Evolutionary conservation across 805 yeast species (phyloP).

Genomic region (Candida pini): DNA sequence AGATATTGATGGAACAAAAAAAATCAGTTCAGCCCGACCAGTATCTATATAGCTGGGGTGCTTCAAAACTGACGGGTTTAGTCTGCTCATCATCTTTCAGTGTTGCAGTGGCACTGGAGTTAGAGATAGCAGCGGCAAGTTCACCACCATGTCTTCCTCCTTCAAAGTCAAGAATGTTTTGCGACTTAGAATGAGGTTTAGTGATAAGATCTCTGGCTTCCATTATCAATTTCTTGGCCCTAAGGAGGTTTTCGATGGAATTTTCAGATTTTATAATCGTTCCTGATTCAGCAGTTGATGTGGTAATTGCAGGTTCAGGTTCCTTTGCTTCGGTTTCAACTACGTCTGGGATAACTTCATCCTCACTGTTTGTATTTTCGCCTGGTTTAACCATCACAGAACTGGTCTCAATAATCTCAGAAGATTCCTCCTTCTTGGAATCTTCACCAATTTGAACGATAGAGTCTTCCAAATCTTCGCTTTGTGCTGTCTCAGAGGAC

Average conservation of each 20-base stretch:
- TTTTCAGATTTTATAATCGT: background rate
- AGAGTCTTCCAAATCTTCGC: background rate
- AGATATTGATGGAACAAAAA: too few relatives aligned
- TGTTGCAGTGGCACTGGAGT: background rate
- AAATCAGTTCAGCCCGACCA: constrained; percentile 56
- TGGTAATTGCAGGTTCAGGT: constrained; percentile 1
- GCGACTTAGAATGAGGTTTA: constrained; percentile 29
- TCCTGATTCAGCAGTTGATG: background rate
- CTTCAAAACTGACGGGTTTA: constrained; percentile 54
- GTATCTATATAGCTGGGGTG: constrained; percentile 59
- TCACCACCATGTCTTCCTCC: constrained; percentile 17
- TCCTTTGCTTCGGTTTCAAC: constrained; percentile 2
- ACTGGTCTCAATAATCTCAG: too few relatives aligned
- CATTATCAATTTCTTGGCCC: constrained; percentile 18
- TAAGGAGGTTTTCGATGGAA: constrained; percentile 9
- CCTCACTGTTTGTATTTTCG: constrained; percentile 1
- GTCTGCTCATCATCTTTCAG: constrained; percentile 31
- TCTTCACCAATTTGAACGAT: too few relatives aligned
- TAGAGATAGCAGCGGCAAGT: background rate
- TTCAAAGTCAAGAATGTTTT: constrained; percentile 26
- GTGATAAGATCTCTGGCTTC: constrained; percentile 24
- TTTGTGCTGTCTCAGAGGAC: background rate
- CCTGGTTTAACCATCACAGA: constrained; percentile 1
- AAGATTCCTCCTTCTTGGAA: too few relatives aligned
- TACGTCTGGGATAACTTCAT: constrained; percentile 15